Base-by-base conservation (phyloP, 345 rosid genomes). In the Citrus hindsii region DNA sequence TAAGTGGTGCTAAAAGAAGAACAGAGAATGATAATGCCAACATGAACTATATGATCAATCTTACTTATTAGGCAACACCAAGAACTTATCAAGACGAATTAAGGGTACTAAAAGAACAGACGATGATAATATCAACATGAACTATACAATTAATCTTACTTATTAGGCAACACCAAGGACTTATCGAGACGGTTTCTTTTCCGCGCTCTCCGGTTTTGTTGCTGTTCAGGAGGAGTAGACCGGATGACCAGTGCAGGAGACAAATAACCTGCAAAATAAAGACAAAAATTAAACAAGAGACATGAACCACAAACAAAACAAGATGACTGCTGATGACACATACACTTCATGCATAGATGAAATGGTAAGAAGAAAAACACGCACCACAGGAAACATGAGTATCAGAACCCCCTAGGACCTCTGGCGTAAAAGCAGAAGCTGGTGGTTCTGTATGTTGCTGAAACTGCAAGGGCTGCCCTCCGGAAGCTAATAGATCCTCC, bases 61-160 rank as follows among this genome's bases (percentile, higher is more conserved):
- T 21, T 89, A 93, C 99, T 80, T 85, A 81, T 95, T 92, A 28
- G 84, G 79, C 83, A 95, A 70, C 68, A 90, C 94, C 22, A 88
- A 79, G 68, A 77, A 68, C 71, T 80, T 84, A 82, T 95, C 99
- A 83, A 90, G 91, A 60, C 74, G 75, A 56, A 73, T 83, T 80
- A 62, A 61, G 10, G 63, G 42, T 7, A 77, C 14, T 69, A 72
- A 64, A 71, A 58, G n/a, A 72, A 62, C 14, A 42, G 14, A 42
- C 14, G 58, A 18, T 33, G 24, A 65, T 65, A 28, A 70, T 33
- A 24, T 60, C 33, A 37, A 71, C 32, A 69, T 4, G 19, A 69
- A 80, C 75, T 55, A 63, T 25, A 9, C 25, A 53, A 53, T 12
- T 65, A 74, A 32, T 55, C 84, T 21, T 89, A 93, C 99, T 81